Evolutionary conservation across 2,329 filamentous ascomycete species (phyloP).

Genomic region (Penicillium sp.): DNA sequence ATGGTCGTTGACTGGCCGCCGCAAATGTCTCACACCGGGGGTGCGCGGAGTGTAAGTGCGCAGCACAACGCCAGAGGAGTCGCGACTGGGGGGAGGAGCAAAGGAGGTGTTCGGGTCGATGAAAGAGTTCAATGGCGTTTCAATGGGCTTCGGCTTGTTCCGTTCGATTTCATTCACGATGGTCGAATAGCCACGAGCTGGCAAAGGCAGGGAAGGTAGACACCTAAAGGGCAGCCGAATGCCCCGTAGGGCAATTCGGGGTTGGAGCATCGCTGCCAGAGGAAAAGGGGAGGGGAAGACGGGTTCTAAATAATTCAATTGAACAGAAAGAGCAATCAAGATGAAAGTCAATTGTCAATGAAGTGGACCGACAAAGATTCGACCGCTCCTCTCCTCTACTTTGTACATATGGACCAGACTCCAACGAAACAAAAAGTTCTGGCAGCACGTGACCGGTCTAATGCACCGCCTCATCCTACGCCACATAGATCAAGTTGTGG

Average conservation of each 20-base stretch:
- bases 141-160: slow-evolving; percentile 24
- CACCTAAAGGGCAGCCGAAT: slow-evolving; percentile 50
- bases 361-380: slow-evolving; percentile 4
- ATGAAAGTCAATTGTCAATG: slow-evolving; percentile 3
- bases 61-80: slow-evolving; percentile 52
- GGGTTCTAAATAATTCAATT: neutral
- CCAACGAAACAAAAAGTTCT: slow-evolving; percentile 25
- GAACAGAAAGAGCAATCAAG: neutral
- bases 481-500: slow-evolving; percentile 3
- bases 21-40: slow-evolving; percentile 86
- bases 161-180: slow-evolving; percentile 39
- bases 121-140: slow-evolving; percentile 32
- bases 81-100: slow-evolving; percentile 47
- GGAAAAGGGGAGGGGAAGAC: neutral
- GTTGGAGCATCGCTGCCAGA: slow-evolving; percentile 60
- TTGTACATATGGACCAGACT: slow-evolving; percentile 3
- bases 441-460: slow-evolving; percentile 14
- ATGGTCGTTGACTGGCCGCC: slow-evolving; percentile 91
- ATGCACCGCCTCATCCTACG: slow-evolving; percentile 7
- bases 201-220: slow-evolving; percentile 41
- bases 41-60: slow-evolving; percentile 92
- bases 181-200: slow-evolving; percentile 55
- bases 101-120: slow-evolving; percentile 41
- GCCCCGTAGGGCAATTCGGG: slow-evolving; percentile 59
- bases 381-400: slow-evolving; percentile 3